Conservation (phyloP, 2,329 filamentous ascomycete species). For the Botrytis elliptica region DNA sequence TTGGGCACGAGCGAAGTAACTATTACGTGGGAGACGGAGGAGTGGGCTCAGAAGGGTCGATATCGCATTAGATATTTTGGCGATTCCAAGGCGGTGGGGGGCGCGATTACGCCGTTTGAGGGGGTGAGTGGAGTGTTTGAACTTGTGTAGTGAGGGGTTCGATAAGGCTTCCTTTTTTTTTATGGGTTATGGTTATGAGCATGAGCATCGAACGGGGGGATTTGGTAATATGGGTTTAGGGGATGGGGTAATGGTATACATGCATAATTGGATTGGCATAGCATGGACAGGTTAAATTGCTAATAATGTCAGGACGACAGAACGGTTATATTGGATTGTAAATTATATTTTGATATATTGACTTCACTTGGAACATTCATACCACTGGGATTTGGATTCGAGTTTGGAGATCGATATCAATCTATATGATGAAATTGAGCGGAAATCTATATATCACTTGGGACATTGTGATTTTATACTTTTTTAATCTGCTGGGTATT, state of each 20-base stretch:
- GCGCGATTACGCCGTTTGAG: constrained; percentile 65
- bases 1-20: constrained; percentile 75
- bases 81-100: constrained; percentile 66
- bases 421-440: not conserved
- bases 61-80: constrained; percentile 85
- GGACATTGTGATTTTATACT: constrained; percentile 23
- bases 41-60: constrained; percentile 57
- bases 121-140: constrained; percentile 60
- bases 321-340: not conserved
- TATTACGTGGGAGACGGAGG: constrained; percentile 76
- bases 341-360: not conserved
- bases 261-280: not conserved
- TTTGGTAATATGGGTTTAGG: not conserved
- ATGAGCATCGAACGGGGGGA: not conserved
- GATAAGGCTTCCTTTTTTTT: not conserved
- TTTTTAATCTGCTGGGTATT: constrained; percentile 22
- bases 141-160: not conserved
- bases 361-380: not conserved
- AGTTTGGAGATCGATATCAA: not conserved
- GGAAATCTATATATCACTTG: not conserved
- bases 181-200: not conserved
- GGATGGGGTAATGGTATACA: not conserved
- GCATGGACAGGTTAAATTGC: not conserved
- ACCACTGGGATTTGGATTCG: not conserved
- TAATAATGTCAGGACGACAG: not conserved